phyloP scores from a whole-genome alignment of 768 basidiomycete genomes.

The Candolleomyces aberdarensis region DNA sequence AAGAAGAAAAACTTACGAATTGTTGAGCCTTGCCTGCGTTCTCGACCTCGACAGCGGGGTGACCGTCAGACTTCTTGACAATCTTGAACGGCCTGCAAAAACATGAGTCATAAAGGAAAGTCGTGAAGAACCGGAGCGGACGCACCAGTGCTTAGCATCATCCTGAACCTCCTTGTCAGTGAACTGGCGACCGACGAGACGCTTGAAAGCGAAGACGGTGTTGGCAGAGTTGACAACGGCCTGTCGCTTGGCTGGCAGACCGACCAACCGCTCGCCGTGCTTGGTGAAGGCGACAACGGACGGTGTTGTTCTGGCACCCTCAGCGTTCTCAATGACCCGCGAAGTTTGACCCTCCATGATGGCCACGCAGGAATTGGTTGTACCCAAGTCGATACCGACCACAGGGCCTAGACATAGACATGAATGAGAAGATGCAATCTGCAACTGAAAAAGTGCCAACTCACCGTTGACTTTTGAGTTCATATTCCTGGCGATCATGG shows the following conservation, averaged over 20 bases:
- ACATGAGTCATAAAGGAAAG: neutral
- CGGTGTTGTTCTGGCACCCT: slow-evolving; percentile 96
- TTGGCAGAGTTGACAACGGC: slow-evolving; percentile 94
- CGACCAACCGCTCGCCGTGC: slow-evolving; percentile 94
- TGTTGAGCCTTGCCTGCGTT: slow-evolving; percentile 79
- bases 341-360: slow-evolving; percentile 96
- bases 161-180: slow-evolving; percentile 91
- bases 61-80: slow-evolving; percentile 65
- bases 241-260: slow-evolving; percentile 95
- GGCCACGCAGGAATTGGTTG: slow-evolving; percentile 88
- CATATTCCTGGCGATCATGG: slow-evolving; percentile 86
- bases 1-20: slow-evolving; percentile 50
- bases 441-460: slow-evolving; percentile 22
- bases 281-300: slow-evolving; percentile 99
- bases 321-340: slow-evolving; percentile 95
- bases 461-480: slow-evolving; percentile 89
- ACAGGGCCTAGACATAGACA: slow-evolving; percentile 60
- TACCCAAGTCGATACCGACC: slow-evolving; percentile 95
- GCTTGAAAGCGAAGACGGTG: slow-evolving; percentile 94
- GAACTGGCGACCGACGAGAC: slow-evolving; percentile 91
- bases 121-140: slow-evolving; percentile 6
- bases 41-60: slow-evolving; percentile 82
- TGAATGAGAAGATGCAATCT: neutral
- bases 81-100: slow-evolving; percentile 74
- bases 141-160: slow-evolving; percentile 82